phyloP scores from a whole-genome alignment of 2,329 filamentous ascomycete genomes.

The Aspergillus sp. region DNA sequence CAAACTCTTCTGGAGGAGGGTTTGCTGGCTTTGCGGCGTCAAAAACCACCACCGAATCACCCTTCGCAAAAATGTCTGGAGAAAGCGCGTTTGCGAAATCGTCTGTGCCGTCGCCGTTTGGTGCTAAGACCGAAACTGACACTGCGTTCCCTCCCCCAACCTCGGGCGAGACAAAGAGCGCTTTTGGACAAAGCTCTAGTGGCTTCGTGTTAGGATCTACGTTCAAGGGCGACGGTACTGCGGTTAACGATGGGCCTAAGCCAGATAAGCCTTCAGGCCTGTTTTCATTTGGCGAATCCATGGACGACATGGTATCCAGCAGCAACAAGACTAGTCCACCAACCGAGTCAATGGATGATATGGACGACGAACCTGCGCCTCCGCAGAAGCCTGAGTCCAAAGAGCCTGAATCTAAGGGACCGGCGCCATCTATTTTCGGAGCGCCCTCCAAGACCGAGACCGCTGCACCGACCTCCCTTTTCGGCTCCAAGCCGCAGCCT shows the following conservation, averaged over 20 bases:
- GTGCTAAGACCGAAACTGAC: conserved; percentile 23
- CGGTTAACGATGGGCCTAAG: conserved; percentile 43
- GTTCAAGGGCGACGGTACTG: conserved; percentile 47
- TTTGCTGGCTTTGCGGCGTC: conserved; percentile 28
- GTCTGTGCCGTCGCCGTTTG: conserved; percentile 35
- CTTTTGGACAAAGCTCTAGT: conserved; percentile 31
- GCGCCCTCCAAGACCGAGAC: conserved; percentile 24
- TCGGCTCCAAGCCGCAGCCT: conserved; percentile 3
- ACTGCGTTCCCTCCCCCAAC: conserved; percentile 33
- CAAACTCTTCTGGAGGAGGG: conserved; percentile 24
- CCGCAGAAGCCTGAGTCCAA: conserved; percentile 27
- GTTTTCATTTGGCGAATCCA: conserved; percentile 42
- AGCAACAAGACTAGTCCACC: conserved; percentile 35
- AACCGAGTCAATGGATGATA: conserved; percentile 42
- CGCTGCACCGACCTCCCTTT: conserved; percentile 29
- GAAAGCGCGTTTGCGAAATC: conserved; percentile 33
- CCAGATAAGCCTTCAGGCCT: conserved; percentile 36
- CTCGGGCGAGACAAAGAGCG: conserved; percentile 27
- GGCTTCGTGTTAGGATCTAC: conserved; percentile 48
- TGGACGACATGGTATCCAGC: conserved; percentile 44
- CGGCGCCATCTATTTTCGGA: conserved; percentile 29
- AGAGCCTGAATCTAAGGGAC: conserved; percentile 21
- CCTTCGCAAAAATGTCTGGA: conserved; percentile 30
- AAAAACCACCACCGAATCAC: conserved; percentile 24
- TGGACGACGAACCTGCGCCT: conserved; percentile 31